These are phyloP conservation scores for Microstegium vimineum DNA, from an alignment of 176 grass and related monocot genomes.

Conservation along the genomic window DNA sequence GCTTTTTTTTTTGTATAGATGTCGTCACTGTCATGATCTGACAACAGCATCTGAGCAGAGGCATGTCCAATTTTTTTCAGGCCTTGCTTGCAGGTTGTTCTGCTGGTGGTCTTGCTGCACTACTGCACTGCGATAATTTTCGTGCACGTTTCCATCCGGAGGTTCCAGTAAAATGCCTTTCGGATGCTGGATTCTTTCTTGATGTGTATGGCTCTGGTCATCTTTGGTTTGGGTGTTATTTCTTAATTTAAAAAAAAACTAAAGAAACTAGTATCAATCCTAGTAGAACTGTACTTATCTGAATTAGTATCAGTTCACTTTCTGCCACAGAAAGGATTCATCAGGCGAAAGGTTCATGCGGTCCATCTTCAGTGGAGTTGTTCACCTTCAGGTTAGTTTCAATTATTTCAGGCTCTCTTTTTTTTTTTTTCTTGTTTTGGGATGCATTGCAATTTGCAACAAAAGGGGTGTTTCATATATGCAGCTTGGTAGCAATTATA, in stretches of 20 bases:
- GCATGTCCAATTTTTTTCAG: constrained; percentile 28
- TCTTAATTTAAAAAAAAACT: too few species aligned
- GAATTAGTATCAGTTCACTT: background rate
- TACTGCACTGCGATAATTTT: constrained; percentile 78
- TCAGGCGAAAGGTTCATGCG: constrained; percentile 52
- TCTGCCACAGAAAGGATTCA: constrained; percentile 43
- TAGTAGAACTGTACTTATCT: background rate
- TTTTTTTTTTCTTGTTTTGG: background rate
- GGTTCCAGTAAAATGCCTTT: constrained; percentile 59
- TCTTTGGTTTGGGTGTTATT: background rate
- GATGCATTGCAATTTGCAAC: background rate
- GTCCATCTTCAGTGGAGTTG: constrained; percentile 36
- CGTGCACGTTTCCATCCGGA: constrained; percentile 27
- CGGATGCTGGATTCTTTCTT: constrained; percentile 82
- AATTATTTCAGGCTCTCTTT: background rate
- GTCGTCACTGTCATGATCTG: background rate
- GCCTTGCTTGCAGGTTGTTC: constrained; percentile 70
- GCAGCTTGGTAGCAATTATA: too few species aligned
- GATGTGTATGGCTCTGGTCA: constrained; percentile 28
- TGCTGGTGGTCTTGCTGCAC: constrained; percentile 66
- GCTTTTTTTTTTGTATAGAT: background rate
- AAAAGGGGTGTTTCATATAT: background rate
- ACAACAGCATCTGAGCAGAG: background rate
- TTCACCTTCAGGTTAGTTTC: constrained; percentile 65
- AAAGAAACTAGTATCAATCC: background rate